Evolutionary conservation across 441 rosid genomes (phyloP).

Genomic region (Daphne laureola): DNA sequence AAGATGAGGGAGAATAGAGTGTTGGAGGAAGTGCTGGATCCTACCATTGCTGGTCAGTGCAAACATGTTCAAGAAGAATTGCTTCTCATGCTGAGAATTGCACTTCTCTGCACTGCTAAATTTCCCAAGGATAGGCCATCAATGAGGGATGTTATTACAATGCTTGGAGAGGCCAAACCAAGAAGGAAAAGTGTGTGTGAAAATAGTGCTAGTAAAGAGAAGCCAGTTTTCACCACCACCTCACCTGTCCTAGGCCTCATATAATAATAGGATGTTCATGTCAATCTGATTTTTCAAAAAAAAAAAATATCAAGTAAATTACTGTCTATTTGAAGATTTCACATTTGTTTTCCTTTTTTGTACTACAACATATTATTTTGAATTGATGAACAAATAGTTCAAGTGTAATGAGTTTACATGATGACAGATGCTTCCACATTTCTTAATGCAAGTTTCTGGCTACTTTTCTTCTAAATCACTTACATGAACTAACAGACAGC

Average conservation of each 20-base stretch:
- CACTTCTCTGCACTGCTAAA: slow-evolving; percentile 74
- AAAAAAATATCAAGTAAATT: no score
- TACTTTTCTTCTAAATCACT: no score
- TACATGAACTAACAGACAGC: no score
- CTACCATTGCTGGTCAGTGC: slow-evolving; percentile 67
- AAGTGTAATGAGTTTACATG: no score
- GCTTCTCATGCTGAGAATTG: slow-evolving; percentile 69
- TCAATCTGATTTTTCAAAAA: slow-evolving; percentile 12
- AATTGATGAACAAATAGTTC: no score
- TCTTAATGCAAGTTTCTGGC: no score
- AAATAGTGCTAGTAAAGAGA: slow-evolving; percentile 30
- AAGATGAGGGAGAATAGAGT: slow-evolving; percentile 45
- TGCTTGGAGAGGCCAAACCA: slow-evolving; percentile 93
- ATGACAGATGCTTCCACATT: no score
- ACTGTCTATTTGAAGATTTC: no score
- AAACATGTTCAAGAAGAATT: slow-evolving; percentile 81
- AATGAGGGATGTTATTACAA: slow-evolving; percentile 68
- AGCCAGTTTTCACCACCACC: slow-evolving; percentile 32
- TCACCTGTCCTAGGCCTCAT: slow-evolving; percentile 43
- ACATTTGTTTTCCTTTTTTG: no score
- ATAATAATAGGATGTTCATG: slow-evolving; percentile 20
- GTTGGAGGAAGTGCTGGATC: slow-evolving; percentile 54
- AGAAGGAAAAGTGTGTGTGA: slow-evolving; percentile 67
- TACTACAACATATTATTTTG: no score
- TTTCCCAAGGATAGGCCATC: slow-evolving; percentile 87